Conservation (phyloP, 805 yeast species). For the Yamadazyma olivae region DNA sequence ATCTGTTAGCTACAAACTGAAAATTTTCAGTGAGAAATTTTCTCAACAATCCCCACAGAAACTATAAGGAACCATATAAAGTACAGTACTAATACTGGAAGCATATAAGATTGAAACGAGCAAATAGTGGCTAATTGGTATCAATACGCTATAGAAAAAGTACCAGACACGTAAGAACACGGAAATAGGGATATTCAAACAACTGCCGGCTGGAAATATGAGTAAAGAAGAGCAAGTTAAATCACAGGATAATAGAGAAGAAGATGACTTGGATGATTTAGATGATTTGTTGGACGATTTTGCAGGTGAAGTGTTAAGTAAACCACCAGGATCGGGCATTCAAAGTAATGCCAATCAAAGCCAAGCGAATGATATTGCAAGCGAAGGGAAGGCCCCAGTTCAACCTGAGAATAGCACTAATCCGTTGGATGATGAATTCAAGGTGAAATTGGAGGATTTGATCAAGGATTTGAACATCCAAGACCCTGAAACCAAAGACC, state of each 20-base stretch:
- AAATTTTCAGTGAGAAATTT: too few relatives aligned
- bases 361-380: slow-evolving; percentile 16
- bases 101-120: too few relatives aligned
- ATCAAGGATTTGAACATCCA: slow-evolving; percentile 46
- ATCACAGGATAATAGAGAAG: slow-evolving; percentile 13
- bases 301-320: slow-evolving; percentile 63
- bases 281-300: slow-evolving; percentile 86
- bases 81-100: too few relatives aligned
- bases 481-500: slow-evolving; percentile 51
- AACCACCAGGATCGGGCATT: slow-evolving; percentile 52
- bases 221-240: background rate
- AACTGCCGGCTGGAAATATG: too few relatives aligned
- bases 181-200: too few relatives aligned
- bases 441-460: slow-evolving; percentile 37
- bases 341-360: background rate
- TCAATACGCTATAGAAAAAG: too few relatives aligned
- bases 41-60: too few relatives aligned
- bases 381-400: slow-evolving; percentile 23
- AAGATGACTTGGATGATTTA: slow-evolving; percentile 65
- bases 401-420: slow-evolving; percentile 27
- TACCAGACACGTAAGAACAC: too few relatives aligned
- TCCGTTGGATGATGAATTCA: slow-evolving; percentile 31
- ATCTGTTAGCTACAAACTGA: too few relatives aligned
- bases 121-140: too few relatives aligned
- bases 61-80: too few relatives aligned